Evolutionary conservation across 805 yeast genomes (phyloP), one percentile per base, ranked within the genome.

Genomic region (Candida insectorum): DNA sequence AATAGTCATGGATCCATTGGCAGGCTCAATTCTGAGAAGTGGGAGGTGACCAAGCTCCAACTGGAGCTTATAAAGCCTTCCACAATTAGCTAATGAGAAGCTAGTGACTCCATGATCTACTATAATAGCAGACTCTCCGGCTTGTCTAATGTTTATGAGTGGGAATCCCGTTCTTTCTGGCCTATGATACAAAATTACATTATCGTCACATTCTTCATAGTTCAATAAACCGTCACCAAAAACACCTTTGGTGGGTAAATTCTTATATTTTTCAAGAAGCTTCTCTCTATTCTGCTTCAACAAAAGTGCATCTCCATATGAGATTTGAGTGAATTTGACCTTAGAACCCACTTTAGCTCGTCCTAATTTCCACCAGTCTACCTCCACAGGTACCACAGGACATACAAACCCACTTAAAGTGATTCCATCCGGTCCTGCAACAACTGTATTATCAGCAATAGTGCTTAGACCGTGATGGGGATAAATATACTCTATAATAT

Each of bases 311-410:
- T 8, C 23, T 8, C 11, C 23, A 11, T 20, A 20, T 11, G 23
- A 20, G 11, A 20, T 11, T 8, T 20, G 8, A 8, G 11, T 11
- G 11, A 20, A 20, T 11, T 11, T 8, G 10, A 20, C 77, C 28
- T 58, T 49, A 51, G 89, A 97, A 52, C 97, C 97, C 4, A 97
- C 96, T 58, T 84, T 87, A 27, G 85, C 88, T 64, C 91, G 97
- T 28, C 97, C 97, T 52, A 91, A 83, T 65, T 91, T 91, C 97
- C 97, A 89, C 81, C 91, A 77, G 64, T 91, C 97, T 24, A 91
- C 85, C 51, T 87, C 93, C 8, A 85, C 83, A 43, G 91, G 94
- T 38, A 91, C 96, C 5, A 94, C 96, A 52, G 86, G 82, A 60
- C 97, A 89, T 22, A 89, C 96, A 53, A 89, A 91, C 2, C 97